Evolutionary conservation across 805 yeast genomes (phyloP).

Genomic region (Ogataea nakhonphanomensis): DNA sequence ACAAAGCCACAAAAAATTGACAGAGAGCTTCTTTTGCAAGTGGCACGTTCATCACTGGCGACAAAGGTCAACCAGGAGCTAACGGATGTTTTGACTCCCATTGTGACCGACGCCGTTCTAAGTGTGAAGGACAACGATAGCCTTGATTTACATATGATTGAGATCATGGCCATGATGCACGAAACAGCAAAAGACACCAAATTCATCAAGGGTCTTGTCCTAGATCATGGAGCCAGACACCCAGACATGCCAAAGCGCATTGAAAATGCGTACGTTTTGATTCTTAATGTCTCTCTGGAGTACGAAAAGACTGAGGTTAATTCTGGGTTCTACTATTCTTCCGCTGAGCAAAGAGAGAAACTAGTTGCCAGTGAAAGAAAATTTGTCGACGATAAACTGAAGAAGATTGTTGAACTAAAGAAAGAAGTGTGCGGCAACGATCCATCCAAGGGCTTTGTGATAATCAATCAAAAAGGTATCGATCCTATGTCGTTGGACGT

Average conservation of each 20-base stretch:
- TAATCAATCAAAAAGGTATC: constrained; percentile 96
- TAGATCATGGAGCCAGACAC: constrained; percentile 98
- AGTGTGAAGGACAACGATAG: constrained; percentile 54
- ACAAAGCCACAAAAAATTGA: constrained; percentile 52
- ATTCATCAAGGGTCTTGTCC: constrained; percentile 82
- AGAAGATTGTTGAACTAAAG: constrained; percentile 87
- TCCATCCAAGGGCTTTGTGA: constrained; percentile 76
- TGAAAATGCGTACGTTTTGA: constrained; percentile 78
- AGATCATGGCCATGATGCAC: constrained; percentile 97
- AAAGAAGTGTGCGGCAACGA: constrained; percentile 84
- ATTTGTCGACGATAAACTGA: constrained; percentile 90
- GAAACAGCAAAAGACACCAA: constrained; percentile 79
- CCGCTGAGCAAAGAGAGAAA: constrained; percentile 95
- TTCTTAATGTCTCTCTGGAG: constrained; percentile 89
- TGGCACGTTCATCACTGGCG: constrained; percentile 82
- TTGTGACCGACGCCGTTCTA: constrained; percentile 94
- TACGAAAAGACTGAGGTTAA: constrained; percentile 98
- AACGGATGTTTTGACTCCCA: constrained; percentile 80
- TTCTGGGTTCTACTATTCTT: constrained; percentile 89
- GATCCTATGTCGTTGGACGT: constrained; percentile 97
- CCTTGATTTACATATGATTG: constrained; percentile 94
- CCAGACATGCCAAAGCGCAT: constrained; percentile 97
- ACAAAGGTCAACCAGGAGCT: constrained; percentile 82
- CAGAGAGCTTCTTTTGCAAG: constrained; percentile 85
- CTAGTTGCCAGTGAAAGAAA: constrained; percentile 89